Conservation (phyloP, 352 stramenopile species). For the Phytophthora capsici region DNA sequence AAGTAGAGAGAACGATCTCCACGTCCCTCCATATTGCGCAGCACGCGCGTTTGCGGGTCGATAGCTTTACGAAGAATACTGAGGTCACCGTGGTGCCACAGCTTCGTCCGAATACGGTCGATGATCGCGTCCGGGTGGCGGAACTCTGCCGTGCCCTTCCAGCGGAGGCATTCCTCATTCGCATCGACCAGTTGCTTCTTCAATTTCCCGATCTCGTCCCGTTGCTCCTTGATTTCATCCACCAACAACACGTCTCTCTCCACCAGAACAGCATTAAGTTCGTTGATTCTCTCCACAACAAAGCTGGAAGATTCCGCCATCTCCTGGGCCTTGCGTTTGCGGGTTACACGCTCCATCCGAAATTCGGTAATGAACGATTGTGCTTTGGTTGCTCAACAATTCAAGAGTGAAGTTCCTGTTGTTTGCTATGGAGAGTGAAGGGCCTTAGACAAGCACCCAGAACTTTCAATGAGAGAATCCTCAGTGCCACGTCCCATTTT, state of each 20-base stretch:
- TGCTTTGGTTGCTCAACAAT: too few relatives aligned
- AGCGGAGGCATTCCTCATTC: slow-evolving; percentile 12
- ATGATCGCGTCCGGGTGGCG: slow-evolving; percentile 37
- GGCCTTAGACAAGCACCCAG: not conserved
- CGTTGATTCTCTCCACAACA: slow-evolving; percentile 23
- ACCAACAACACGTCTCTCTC: slow-evolving; percentile 19
- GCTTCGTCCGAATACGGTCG: slow-evolving; percentile 30
- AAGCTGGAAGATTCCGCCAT: slow-evolving; percentile 17
- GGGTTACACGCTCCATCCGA: slow-evolving; percentile 31
- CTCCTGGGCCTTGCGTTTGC: slow-evolving; percentile 31
- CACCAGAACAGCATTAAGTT: slow-evolving; percentile 13
- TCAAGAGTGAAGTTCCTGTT: slow-evolving; percentile 5
- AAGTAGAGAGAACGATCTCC: slow-evolving; percentile 29
- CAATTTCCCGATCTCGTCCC: slow-evolving; percentile 15
- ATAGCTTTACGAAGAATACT: slow-evolving; percentile 29
- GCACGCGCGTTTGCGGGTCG: slow-evolving; percentile 12
- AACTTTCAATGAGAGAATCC: slow-evolving; percentile 2
- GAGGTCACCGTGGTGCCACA: slow-evolving; percentile 35
- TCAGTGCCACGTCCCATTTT: slow-evolving; percentile 1
- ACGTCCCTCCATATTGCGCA: slow-evolving; percentile 12
- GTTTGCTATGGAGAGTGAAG: too few relatives aligned
- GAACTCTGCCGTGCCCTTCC: slow-evolving; percentile 7
- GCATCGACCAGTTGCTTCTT: slow-evolving; percentile 30
- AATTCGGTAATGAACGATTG: not conserved
- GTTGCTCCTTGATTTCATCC: slow-evolving; percentile 17